These are phyloP conservation scores for Suillus brevipes DNA, from an alignment of 768 basidiomycete species.

Conservation along the genomic window DNA sequence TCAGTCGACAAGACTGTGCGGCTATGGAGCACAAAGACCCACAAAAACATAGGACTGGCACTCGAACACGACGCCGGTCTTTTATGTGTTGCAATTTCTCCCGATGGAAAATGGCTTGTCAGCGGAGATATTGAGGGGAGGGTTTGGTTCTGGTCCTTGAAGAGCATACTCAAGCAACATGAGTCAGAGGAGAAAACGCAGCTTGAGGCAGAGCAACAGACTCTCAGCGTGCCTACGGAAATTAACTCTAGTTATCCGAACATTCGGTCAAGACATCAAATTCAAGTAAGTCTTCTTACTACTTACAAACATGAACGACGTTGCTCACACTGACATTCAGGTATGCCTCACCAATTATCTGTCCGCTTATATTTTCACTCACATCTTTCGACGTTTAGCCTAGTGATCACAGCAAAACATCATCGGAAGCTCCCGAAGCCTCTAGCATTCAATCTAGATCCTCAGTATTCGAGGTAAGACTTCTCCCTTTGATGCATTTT, in stretches of 20 bases:
- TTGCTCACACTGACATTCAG: background rate
- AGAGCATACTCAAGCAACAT: background rate
- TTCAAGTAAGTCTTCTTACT: background rate
- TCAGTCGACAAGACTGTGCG: background rate
- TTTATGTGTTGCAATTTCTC: background rate
- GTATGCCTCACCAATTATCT: background rate
- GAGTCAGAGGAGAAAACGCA: background rate
- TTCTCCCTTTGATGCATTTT: background rate
- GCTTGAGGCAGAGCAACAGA: background rate
- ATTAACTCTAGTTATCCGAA: background rate
- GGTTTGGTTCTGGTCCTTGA: background rate
- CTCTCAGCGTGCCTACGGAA: background rate
- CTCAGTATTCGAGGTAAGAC: background rate
- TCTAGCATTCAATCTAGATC: background rate
- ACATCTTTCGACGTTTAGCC: background rate
- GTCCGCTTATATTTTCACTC: background rate
- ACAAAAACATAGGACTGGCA: background rate
- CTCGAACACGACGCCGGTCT: background rate
- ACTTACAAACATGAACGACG: background rate
- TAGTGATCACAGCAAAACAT: background rate
- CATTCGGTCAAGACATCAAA: background rate
- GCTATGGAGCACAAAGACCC: background rate
- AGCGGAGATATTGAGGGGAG: background rate
- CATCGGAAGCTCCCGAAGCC: background rate
- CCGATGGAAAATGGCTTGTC: background rate